phyloP scores from a whole-genome alignment of 2,329 filamentous ascomycete species.

The Fusarium pseudocircinatum region DNA sequence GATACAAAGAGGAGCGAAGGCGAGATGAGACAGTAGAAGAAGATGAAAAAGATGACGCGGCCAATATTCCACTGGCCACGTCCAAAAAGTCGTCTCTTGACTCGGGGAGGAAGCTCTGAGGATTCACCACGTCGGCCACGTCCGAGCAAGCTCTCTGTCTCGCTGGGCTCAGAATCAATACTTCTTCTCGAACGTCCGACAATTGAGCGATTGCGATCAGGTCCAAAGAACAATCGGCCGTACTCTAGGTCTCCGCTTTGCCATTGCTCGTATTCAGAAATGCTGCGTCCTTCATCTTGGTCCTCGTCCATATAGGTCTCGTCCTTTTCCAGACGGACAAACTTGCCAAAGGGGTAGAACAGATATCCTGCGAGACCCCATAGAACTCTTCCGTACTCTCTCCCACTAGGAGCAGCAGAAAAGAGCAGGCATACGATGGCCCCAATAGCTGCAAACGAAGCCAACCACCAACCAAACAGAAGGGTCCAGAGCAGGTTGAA shows the following conservation, averaged over 20 bases:
- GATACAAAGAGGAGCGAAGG: conserved; percentile 88
- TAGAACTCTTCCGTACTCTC: conserved; percentile 86
- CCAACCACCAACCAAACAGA: conserved; percentile 96
- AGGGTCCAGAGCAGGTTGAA: conserved; percentile 94
- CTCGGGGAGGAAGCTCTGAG: conserved; percentile 48
- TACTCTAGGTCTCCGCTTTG: conserved; percentile 97
- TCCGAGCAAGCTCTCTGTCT: conserved; percentile 90
- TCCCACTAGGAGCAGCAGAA: conserved; percentile 79
- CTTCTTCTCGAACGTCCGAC: conserved; percentile 88
- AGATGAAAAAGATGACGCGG: conserved; percentile 92
- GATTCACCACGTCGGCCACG: conserved; percentile 62
- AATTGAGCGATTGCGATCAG: conserved; percentile 78
- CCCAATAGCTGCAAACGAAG: conserved; percentile 76
- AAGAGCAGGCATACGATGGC: conserved; percentile 83
- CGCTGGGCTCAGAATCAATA: conserved; percentile 83
- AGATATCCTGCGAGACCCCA: conserved; percentile 87
- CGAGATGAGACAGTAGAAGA: conserved; percentile 93
- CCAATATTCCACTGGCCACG: conserved; percentile 96
- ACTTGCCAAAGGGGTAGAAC: conserved; percentile 96
- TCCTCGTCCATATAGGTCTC: conserved; percentile 96
- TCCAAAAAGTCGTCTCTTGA: conserved; percentile 90
- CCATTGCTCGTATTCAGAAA: conserved; percentile 99
- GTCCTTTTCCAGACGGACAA: conserved; percentile 91
- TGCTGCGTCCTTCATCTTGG: conserved; percentile 93
- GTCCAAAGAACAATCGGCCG: conserved; percentile 94